Evolutionary conservation across 148 eudicot species (phyloP).

Genomic region (Rhododendron simsii): DNA sequence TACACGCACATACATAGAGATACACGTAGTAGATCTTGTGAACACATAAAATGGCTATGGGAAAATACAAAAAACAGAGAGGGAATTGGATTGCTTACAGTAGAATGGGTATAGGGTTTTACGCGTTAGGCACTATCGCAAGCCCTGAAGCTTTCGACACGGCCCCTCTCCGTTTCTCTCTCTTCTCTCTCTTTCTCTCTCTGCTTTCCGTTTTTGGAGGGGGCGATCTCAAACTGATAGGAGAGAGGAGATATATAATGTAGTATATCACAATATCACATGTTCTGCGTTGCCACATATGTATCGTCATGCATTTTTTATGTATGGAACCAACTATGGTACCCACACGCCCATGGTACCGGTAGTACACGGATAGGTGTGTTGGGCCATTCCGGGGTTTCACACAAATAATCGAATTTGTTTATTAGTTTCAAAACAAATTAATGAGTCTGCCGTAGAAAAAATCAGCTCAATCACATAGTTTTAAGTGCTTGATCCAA

Average conservation of each 20-base stretch:
- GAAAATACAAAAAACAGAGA: neutral
- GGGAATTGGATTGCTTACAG: neutral
- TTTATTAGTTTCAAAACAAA: too few species aligned
- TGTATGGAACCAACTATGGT: neutral
- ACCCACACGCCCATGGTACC: too few species aligned
- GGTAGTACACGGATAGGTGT: too few species aligned
- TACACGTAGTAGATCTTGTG: neutral
- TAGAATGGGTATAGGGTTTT: neutral
- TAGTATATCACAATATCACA: neutral
- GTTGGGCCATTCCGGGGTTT: too few species aligned
- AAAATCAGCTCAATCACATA: too few species aligned
- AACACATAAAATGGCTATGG: neutral
- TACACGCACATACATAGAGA: neutral
- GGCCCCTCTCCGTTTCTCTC: neutral
- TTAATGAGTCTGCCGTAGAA: too few species aligned
- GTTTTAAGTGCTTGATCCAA: too few species aligned
- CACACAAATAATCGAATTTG: too few species aligned
- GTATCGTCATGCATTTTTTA: neutral
- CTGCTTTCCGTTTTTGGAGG: neutral
- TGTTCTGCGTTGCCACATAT: neutral
- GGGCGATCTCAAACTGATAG: neutral
- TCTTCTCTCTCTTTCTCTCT: neutral
- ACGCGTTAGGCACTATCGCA: neutral
- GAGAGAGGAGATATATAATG: neutral
- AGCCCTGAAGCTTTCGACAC: neutral